Evolutionary conservation across 2,329 filamentous ascomycete genomes (phyloP).

Genomic region (Microdochium trichocladiopsis): DNA sequence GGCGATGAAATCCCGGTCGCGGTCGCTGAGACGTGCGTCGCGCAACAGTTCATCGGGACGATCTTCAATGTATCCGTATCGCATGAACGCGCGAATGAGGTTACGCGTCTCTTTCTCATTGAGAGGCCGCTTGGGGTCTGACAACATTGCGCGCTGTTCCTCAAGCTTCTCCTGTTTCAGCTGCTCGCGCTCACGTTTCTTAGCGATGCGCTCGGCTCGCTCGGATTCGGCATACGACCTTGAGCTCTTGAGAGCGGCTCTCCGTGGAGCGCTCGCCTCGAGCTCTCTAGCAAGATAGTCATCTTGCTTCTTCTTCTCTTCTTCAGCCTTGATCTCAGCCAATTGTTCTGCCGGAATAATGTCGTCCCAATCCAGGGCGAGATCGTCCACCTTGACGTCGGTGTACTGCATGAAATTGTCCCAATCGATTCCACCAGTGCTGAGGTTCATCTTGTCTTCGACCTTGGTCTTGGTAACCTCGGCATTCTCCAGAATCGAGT

Average conservation of each 20-base stretch:
- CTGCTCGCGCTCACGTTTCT: conserved; percentile 59
- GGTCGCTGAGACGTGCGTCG: conserved; percentile 76
- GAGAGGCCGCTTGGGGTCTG: conserved; percentile 83
- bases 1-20: conserved; percentile 74
- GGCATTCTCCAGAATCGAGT: conserved; percentile 92
- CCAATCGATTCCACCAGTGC: conserved; percentile 75
- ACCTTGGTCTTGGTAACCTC: conserved; percentile 97
- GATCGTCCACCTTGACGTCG: conserved; percentile 86
- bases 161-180: conserved; percentile 68
- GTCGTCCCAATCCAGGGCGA: conserved; percentile 86
- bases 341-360: conserved; percentile 95
- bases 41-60: conserved; percentile 80
- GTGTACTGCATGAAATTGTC: conserved; percentile 98
- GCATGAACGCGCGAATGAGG: conserved; percentile 82
- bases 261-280: conserved; percentile 79
- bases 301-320: conserved; percentile 77
- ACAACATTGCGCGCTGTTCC: conserved; percentile 64
- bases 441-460: conserved; percentile 83
- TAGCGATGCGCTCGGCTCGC: conserved; percentile 55
- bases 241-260: conserved; percentile 53
- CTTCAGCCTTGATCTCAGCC: conserved; percentile 81
- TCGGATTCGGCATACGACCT: conserved; percentile 47
- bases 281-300: conserved; percentile 75
- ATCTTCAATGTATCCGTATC: conserved; percentile 86
- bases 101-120: conserved; percentile 91